Percentiles rank a stretch among this genome's conserved stretches.
phyloP scores from a whole-genome alignment of 108 stramenopile genomes.

The Epithemia pelagica region DNA sequence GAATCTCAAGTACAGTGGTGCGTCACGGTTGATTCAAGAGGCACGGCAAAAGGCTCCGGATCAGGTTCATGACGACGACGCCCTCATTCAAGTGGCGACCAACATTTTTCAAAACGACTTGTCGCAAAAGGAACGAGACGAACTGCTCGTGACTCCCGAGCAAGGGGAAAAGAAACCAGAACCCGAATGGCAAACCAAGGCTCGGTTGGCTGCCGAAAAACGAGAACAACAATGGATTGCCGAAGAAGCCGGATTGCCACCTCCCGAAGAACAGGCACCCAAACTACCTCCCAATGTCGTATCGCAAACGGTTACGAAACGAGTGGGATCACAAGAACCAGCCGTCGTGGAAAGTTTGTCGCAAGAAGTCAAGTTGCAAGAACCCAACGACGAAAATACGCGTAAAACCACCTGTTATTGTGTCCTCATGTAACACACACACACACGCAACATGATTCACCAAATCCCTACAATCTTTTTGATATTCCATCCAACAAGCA shows the following conservation, averaged over 20 bases:
- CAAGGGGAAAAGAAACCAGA: neutral
- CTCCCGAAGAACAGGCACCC: neutral
- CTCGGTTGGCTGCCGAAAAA: neutral
- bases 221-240: neutral
- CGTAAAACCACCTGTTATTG: neutral
- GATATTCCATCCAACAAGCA: too few species aligned
- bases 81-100: neutral
- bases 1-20: neutral
- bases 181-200: neutral
- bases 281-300: neutral
- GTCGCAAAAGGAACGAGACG: neutral
- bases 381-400: neutral
- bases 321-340: neutral
- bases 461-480: too few species aligned
- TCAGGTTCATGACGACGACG: neutral
- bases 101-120: neutral
- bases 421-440: neutral
- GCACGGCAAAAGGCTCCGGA: neutral
- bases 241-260: neutral
- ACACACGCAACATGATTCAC: too few species aligned
- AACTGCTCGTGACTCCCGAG: neutral
- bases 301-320: neutral
- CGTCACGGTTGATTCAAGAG: neutral
- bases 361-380: neutral
- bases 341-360: neutral